A percentile compares a stretch with the other conserved stretches of the same genome.
These are phyloP conservation scores for Fusarium nurragi DNA, from an alignment of 2,329 filamentous ascomycete genomes.

Conservation along the genomic window DNA sequence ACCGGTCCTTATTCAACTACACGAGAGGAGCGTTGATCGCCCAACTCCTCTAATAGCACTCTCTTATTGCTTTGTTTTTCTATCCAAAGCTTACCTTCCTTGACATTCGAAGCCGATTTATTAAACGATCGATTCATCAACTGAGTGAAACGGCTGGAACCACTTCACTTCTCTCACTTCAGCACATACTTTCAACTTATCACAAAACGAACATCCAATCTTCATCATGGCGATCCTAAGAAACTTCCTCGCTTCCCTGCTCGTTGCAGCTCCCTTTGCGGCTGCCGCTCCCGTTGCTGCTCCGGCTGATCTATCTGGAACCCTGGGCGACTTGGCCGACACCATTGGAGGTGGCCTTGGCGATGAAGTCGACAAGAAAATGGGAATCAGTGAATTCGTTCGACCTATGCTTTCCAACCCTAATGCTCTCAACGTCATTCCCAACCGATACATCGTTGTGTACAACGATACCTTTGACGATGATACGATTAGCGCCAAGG, in stretches of 20 bases:
- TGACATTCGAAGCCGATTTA: slow-evolving; percentile 30
- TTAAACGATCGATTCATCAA: slow-evolving; percentile 33
- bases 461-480: slow-evolving; percentile 65
- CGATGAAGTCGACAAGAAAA: slow-evolving; percentile 26
- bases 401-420: slow-evolving; percentile 59
- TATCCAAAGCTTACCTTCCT: slow-evolving; percentile 19
- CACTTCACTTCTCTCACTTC: slow-evolving; percentile 41
- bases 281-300: slow-evolving; percentile 40
- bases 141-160: slow-evolving; percentile 45
- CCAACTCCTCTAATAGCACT: slow-evolving; percentile 40
- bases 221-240: slow-evolving; percentile 44
- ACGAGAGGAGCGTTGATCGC: slow-evolving; percentile 48
- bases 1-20: slow-evolving; percentile 35
- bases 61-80: slow-evolving; percentile 30
- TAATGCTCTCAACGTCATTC: slow-evolving; percentile 58
- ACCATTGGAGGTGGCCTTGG: slow-evolving; percentile 18
- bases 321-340: slow-evolving; percentile 30
- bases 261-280: slow-evolving; percentile 43
- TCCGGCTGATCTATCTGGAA: slow-evolving; percentile 13
- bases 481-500: slow-evolving; percentile 60
- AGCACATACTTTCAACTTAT: slow-evolving; percentile 20
- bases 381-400: slow-evolving; percentile 46
- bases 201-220: slow-evolving; percentile 22
- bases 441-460: slow-evolving; percentile 71
- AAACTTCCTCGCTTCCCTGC: slow-evolving; percentile 39